Percentiles rank a stretch among this genome's conserved stretches.
Evolutionary conservation across 2,329 filamentous ascomycete genomes (phyloP).

Genomic region (Cercospora sp.): DNA sequence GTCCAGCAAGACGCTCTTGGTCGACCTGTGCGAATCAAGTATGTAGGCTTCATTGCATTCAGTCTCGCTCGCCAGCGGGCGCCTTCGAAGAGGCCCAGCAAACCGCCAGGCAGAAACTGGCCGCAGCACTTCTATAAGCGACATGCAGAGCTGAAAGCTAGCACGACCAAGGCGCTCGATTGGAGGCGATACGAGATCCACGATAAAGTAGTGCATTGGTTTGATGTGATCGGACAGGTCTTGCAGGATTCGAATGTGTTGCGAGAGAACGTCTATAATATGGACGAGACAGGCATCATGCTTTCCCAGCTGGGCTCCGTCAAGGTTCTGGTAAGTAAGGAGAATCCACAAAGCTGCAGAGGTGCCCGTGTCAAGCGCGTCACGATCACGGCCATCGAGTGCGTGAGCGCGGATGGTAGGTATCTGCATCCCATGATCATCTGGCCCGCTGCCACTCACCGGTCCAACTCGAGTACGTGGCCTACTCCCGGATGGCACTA

Average conservation of each 20-base stretch:
- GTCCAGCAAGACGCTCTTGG: constrained; percentile 18
- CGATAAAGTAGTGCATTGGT: constrained; percentile 37
- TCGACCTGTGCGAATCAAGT: constrained; percentile 23
- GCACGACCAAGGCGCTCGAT: constrained; percentile 30
- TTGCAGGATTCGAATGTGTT: constrained; percentile 31
- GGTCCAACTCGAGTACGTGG: background rate
- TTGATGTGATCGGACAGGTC: constrained; percentile 36
- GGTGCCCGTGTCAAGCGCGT: constrained; percentile 33
- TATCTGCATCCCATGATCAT: background rate
- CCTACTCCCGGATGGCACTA: background rate
- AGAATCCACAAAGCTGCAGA: constrained; percentile 31
- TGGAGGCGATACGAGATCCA: constrained; percentile 37
- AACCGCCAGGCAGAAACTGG: constrained; percentile 26
- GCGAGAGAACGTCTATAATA: constrained; percentile 40
- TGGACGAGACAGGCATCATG: constrained; percentile 41
- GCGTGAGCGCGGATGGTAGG: background rate
- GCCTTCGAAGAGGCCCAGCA: constrained; percentile 9
- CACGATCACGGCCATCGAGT: constrained; percentile 22
- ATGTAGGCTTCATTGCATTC: constrained; percentile 20
- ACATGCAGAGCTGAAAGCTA: constrained; percentile 32
- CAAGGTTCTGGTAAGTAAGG: constrained; percentile 37
- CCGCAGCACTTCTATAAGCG: constrained; percentile 29
- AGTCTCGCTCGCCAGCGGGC: constrained; percentile 16
- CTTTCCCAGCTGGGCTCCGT: constrained; percentile 33
- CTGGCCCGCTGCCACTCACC: background rate